Evolutionary conservation across 1,284 basidiomycete species (phyloP), one percentile per base, ranked within the genome.

Genomic region (Ceratobasidium theobromae): DNA sequence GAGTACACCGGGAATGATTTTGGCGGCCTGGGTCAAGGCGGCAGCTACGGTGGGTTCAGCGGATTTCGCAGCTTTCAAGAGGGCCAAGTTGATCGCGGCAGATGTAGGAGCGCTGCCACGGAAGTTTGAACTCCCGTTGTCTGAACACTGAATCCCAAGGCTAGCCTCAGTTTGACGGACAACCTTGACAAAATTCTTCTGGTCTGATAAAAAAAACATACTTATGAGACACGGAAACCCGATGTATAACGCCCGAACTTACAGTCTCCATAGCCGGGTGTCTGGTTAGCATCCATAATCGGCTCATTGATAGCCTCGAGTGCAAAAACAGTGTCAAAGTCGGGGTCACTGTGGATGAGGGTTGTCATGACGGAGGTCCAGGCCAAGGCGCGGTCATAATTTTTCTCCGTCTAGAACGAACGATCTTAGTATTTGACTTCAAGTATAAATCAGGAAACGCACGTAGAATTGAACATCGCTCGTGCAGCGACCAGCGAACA

Each of bases 341-440:
- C 77, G 4, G 87, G 80, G 72, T 91, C 86, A 18, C 88, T 75
- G 71, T 91, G 89, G 1, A 85, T 77, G 16, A 91, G 76, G 4
- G 81, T 75, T 0, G 89, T 86, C 86, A 91, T 89, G 27, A 91
- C 86, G 14, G 84, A 85, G 0, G 87, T 84, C 89, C 89, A 91
- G 28, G 86, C 77, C 53, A 91, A 77, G 9, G 89, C 89, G 4
- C 89, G 85, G 62, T 84, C 81, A 69, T 89, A 91, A 72, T 91
- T 91, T 55, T 82, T 77, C 3, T 79, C 76, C 0, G 85, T 89
- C 87, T 89, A 65, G 33, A 25, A 18, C 9, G 48, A 35, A 4
- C 5, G 16, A 38, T 38, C 45, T 25, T 33, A 46, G 21, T 25
- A 28, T 62, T 23, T 28, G 69, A 3, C 33, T 11, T 9, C 4